Conservation (phyloP, 345 rosid genomes). For the Clarkia xantiana region DNA sequence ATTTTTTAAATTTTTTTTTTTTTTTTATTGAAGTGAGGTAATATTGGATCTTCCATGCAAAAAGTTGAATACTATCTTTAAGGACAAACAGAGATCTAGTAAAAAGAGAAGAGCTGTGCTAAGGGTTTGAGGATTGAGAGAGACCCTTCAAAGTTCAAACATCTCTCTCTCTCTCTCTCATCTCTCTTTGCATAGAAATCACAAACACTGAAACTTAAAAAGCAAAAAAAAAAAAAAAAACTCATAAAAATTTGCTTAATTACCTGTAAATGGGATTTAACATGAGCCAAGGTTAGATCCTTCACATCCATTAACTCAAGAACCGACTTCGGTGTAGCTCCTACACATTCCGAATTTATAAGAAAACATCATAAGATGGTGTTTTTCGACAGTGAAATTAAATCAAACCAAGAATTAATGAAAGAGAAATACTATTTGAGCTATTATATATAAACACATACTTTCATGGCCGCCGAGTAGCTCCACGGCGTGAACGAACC, state of each 20-base stretch:
- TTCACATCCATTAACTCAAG: slow-evolving; percentile 99
- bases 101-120: too few relatives aligned
- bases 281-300: slow-evolving; percentile 98
- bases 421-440: not conserved
- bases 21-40: too few relatives aligned
- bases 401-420: not conserved
- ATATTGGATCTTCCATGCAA: too few relatives aligned
- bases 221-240: too few relatives aligned
- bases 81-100: too few relatives aligned
- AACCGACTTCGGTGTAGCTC: slow-evolving; percentile 97
- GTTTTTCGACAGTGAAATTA: not conserved
- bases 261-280: slow-evolving; percentile 97
- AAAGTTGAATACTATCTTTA: too few relatives aligned
- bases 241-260: not conserved
- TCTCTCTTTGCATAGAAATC: too few relatives aligned
- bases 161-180: too few relatives aligned
- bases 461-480: slow-evolving; percentile 99
- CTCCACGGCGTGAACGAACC: slow-evolving; percentile 98
- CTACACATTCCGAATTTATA: slow-evolving; percentile 12
- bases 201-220: too few relatives aligned
- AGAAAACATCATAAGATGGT: not conserved
- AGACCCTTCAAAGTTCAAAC: too few relatives aligned
- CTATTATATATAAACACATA: slow-evolving; percentile 16
- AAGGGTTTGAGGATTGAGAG: too few relatives aligned
- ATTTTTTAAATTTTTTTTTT: too few relatives aligned